Percentiles rank a stretch among this genome's conserved stretches.
These are phyloP conservation scores for Bombardia bombarda DNA, from an alignment of 495 filamentous ascomycete genomes.

Conservation along the genomic window DNA sequence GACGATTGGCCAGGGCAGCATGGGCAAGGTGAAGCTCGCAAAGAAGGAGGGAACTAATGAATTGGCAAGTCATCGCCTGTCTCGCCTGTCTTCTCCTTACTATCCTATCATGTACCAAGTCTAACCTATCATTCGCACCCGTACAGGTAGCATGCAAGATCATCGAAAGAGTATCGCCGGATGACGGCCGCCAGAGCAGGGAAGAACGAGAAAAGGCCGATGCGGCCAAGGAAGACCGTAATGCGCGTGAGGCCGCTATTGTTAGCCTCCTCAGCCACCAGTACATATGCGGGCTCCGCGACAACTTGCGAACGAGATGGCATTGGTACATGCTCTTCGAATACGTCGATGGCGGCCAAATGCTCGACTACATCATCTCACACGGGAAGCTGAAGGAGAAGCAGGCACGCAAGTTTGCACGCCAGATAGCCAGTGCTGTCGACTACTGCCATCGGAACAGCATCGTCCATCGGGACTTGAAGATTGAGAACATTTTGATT, in stretches of 20 bases:
- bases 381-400: slow-evolving; percentile 98
- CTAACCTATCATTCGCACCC: slow-evolving; percentile 8
- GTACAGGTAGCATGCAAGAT: slow-evolving; percentile 91
- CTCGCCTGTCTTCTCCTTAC: neutral
- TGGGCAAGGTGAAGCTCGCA: slow-evolving; percentile 91
- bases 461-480: slow-evolving; percentile 95
- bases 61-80: slow-evolving; percentile 48
- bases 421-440: slow-evolving; percentile 95
- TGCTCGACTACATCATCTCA: slow-evolving; percentile 99
- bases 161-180: slow-evolving; percentile 78
- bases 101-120: neutral
- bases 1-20: slow-evolving; percentile 95
- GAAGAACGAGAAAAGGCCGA: slow-evolving; percentile 82
- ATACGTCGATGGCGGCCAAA: slow-evolving; percentile 98
- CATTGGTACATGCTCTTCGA: slow-evolving; percentile 99
- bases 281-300: slow-evolving; percentile 93
- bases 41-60: slow-evolving; percentile 74
- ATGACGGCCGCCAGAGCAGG: slow-evolving; percentile 63
- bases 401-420: slow-evolving; percentile 92
- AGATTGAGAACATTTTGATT: slow-evolving; percentile 99
- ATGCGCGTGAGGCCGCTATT: slow-evolving; percentile 92
- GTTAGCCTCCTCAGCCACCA: slow-evolving; percentile 92
- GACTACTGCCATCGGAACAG: slow-evolving; percentile 99
- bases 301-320: slow-evolving; percentile 90
- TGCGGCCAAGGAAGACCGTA: slow-evolving; percentile 93